phyloP scores from a whole-genome alignment of 805 yeast species.

The Jamesozyma hellenica region DNA sequence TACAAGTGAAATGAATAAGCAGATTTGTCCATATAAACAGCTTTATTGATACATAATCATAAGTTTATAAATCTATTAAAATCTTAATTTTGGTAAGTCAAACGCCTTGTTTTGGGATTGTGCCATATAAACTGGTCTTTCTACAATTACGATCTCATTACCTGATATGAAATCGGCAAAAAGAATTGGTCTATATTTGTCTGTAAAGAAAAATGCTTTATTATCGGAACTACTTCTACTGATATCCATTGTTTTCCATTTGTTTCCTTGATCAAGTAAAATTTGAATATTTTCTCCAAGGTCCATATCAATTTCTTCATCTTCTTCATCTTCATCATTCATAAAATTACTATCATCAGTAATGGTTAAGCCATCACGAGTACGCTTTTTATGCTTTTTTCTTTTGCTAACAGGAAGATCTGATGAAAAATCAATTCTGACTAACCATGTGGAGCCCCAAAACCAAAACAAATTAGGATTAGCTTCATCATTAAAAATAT shows the following conservation, averaged over 20 bases:
- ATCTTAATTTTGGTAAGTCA: constrained; percentile 44
- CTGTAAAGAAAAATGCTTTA: constrained; percentile 59
- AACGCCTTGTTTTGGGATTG: constrained; percentile 52
- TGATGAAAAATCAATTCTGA: constrained; percentile 55
- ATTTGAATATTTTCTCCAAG: constrained; percentile 9
- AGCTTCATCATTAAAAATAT: constrained; percentile 45
- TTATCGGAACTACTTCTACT: constrained; percentile 22
- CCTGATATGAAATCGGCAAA: constrained; percentile 45
- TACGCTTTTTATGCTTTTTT: constrained; percentile 31
- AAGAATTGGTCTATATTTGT: constrained; percentile 64
- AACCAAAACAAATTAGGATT: constrained; percentile 53
- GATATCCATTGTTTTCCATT: constrained; percentile 14
- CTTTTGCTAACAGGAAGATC: constrained; percentile 40
- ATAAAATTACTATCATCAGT: constrained; percentile 32
- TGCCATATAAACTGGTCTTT: constrained; percentile 55
- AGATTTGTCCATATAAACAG: too few relatives aligned
- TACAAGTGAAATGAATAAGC: background rate
- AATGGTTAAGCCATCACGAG: constrained; percentile 35
- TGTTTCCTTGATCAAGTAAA: constrained; percentile 4
- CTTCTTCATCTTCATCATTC: constrained; percentile 27
- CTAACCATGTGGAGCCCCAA: constrained; percentile 80
- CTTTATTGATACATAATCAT: too few relatives aligned
- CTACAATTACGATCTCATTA: constrained; percentile 60
- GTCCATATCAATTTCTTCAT: constrained; percentile 23
- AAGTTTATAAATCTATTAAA: constrained; percentile 20